Evolutionary conservation across 2,329 filamentous ascomycete genomes (phyloP).

Genomic region (Paraphaeosphaeria sporulosa): DNA sequence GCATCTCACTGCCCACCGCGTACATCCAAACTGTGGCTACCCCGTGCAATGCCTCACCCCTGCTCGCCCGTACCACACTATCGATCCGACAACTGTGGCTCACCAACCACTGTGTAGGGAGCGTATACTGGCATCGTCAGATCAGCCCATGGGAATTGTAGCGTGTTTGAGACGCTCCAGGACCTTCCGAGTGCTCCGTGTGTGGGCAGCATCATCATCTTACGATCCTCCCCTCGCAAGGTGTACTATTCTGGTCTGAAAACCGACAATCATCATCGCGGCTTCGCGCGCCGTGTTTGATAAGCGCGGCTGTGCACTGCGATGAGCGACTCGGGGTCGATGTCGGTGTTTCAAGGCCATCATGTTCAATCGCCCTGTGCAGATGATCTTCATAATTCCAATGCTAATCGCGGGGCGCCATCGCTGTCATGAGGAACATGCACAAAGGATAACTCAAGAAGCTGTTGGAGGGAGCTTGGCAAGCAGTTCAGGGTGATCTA

Average conservation of each 20-base stretch:
- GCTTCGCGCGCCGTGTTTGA: not conserved
- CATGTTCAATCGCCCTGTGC: no score
- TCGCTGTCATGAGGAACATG: not conserved
- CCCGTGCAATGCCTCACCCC: not conserved
- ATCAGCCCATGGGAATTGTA: not conserved
- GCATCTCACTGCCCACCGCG: not conserved
- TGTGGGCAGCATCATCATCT: not conserved
- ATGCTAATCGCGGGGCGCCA: not conserved
- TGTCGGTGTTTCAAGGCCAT: not conserved
- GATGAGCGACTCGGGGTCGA: not conserved
- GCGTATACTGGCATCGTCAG: not conserved
- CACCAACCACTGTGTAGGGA: conserved; percentile 2
- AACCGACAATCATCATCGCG: not conserved
- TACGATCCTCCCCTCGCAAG: not conserved
- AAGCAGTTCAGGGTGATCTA: no score
- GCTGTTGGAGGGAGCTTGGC: no score
- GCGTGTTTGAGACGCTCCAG: no score
- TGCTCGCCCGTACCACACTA: not conserved
- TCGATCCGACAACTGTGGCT: not conserved
- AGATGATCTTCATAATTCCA: not conserved
- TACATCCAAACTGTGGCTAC: not conserved
- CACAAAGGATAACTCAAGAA: no score
- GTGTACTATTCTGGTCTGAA: not conserved
- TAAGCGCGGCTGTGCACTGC: not conserved
- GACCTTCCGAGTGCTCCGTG: not conserved